Evolutionary conservation across 495 filamentous ascomycete species (phyloP).

Genomic region (Daldinia childiae): DNA sequence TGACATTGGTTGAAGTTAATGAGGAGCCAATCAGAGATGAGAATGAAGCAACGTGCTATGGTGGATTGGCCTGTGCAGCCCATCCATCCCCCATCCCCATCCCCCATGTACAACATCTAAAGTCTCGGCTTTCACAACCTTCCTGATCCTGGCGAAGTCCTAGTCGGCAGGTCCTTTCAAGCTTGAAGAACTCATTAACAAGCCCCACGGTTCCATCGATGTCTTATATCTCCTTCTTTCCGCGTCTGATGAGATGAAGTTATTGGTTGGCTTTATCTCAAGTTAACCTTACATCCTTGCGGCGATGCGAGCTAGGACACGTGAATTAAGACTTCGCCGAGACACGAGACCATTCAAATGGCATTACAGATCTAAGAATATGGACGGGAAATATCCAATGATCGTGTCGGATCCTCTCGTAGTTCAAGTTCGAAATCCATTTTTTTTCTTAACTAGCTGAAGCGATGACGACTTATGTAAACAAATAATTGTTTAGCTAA

Average conservation of each 20-base stretch:
- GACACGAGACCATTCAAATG: constrained; percentile 14
- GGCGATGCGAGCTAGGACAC: constrained; percentile 21
- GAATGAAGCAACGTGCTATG: constrained; percentile 33
- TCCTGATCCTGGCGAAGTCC: constrained; percentile 1
- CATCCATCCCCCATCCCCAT: constrained; percentile 21
- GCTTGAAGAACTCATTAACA: background rate
- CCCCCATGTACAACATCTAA: constrained; percentile 26
- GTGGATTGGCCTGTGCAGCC: constrained; percentile 35
- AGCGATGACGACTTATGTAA: background rate
- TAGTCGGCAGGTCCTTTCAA: constrained; percentile 8
- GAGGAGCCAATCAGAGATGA: constrained; percentile 34
- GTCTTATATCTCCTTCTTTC: background rate
- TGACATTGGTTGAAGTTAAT: constrained; percentile 43
- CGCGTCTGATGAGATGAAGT: constrained; percentile 15
- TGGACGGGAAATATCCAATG: background rate
- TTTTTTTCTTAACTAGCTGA: background rate
- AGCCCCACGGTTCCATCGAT: background rate
- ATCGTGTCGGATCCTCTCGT: background rate
- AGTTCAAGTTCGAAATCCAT: background rate
- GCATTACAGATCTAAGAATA: constrained; percentile 10
- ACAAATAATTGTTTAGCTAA: background rate
- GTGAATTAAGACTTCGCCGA: constrained; percentile 19
- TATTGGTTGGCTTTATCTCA: constrained; percentile 29
- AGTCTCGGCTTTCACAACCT: constrained; percentile 22
- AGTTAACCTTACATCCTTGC: constrained; percentile 14